Evolutionary conservation across 2,329 filamentous ascomycete genomes (phyloP), one percentile per base, ranked within the genome.

Genomic region (Apiospora rasikravindrae): DNA sequence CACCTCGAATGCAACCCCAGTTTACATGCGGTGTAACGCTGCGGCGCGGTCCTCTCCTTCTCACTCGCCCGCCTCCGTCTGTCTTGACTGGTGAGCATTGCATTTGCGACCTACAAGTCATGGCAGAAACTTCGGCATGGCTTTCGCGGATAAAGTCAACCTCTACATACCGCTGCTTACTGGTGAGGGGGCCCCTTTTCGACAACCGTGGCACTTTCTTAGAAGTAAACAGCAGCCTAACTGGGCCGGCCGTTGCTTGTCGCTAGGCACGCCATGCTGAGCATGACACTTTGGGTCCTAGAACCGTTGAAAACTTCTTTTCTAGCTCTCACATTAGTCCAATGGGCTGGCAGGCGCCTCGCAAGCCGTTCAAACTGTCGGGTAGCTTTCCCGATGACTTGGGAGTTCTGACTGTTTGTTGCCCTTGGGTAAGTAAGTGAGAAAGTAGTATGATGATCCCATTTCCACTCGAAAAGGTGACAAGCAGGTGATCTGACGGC

Each of bases 31-130:
- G 68, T 57, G 68, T 57, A 69, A 69, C 68, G 8, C 47, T 57
- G 68, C 68, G 68, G 68, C 68, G 47, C 68, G 68, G 47, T 44
- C 47, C 68, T 69, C 33, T 51, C 40, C 29, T 61, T 3, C 33
- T 37, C 33, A 37, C 53, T 33, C 53, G 22, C 53, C 33, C 19
- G 33, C 53, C 53, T 26, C 10, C 29, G 29, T 61, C 16, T 29
- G 53, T 19, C 53, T 61, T 37, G 53, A 33, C 29, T 37, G n/a
- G n/a, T 64, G 57, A n/a, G 19, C 33, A 37, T 13, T 64, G 8
- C 33, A 37, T 37, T n/a, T 22, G 29, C n/a, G n/a, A 40, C 19
- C 29, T 64, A 40, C 33, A n/a, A n/a, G 19, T 64, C 10, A 40
- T 64, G 33, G 19, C 57, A 64, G 29, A 40, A 10, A 40, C 57